Percentiles rank a stretch among this genome's conserved stretches.
Evolutionary conservation across 2,329 filamentous ascomycete species (phyloP).

Genomic region (Nemania serpens): DNA sequence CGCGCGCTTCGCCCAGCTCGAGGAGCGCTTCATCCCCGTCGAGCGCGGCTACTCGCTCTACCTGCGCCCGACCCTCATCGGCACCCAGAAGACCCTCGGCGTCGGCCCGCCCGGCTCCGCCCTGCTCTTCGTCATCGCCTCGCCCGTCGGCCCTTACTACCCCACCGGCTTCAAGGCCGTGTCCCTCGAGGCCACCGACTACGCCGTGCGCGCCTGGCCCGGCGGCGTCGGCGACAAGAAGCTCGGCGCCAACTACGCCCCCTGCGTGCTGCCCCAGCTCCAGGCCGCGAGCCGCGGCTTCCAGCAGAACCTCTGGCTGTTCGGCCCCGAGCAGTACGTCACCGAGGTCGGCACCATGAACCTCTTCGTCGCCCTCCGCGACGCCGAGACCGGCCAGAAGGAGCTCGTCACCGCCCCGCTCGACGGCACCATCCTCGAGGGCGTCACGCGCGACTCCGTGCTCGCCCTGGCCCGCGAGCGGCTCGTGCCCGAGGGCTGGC

Average conservation of each 20-base stretch:
- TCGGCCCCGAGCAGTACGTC: constrained; percentile 91
- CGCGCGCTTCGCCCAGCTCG: constrained; percentile 75
- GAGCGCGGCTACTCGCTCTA: constrained; percentile 92
- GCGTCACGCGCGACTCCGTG: constrained; percentile 91
- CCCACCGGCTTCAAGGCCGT: constrained; percentile 98
- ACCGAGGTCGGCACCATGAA: constrained; percentile 99
- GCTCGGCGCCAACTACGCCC: constrained; percentile 98
- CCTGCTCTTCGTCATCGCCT: constrained; percentile 92
- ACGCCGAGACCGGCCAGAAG: constrained; percentile 86
- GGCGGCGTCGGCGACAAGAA: constrained; percentile 98
- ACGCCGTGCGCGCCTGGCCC: constrained; percentile 96
- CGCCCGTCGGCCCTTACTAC: constrained; percentile 96
- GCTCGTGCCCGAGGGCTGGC: constrained; percentile 85
- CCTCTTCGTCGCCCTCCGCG: constrained; percentile 84
- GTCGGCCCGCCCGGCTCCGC: constrained; percentile 91
- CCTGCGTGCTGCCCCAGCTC: constrained; percentile 95
- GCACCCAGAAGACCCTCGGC: constrained; percentile 91
- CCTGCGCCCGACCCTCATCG: constrained; percentile 94
- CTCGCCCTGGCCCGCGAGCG: constrained; percentile 84
- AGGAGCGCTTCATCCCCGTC: constrained; percentile 87
- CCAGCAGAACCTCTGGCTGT: constrained; percentile 98
- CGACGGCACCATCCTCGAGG: constrained; percentile 94
- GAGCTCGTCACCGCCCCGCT: constrained; percentile 94
- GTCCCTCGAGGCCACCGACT: constrained; percentile 92
- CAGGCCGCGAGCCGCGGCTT: constrained; percentile 89